Percentiles rank a stretch among this genome's conserved stretches.
These are phyloP conservation scores for Gnaphalium uliginosum DNA, from an alignment of 129 eudicot species.

Conservation along the genomic window DNA sequence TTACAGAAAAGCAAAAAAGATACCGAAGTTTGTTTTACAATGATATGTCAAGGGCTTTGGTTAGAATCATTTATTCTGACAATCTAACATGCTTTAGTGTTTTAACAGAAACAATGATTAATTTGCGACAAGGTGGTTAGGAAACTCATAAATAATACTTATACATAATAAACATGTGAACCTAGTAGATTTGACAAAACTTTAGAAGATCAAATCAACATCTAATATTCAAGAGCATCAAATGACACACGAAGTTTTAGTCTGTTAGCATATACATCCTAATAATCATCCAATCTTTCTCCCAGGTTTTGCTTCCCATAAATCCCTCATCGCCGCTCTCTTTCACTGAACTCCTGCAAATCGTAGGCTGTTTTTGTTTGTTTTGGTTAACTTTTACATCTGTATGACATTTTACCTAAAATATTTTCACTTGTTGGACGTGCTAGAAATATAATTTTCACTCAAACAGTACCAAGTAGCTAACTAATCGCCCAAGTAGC, in stretches of 20 bases:
- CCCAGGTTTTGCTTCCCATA: not conserved
- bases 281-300: not conserved
- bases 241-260: not conserved
- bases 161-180: not conserved
- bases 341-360: not conserved
- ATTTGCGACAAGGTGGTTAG: not conserved
- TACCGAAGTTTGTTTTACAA: not conserved
- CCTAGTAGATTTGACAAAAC: not conserved
- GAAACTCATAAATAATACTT: not conserved
- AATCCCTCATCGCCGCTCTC: not conserved
- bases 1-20: not conserved
- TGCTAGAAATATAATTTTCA: not conserved
- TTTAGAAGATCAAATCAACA: not conserved
- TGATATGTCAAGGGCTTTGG: not conserved
- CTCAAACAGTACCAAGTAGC: not conserved
- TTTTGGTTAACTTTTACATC: slow-evolving; percentile 2
- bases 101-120: not conserved
- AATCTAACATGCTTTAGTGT: not conserved
- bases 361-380: not conserved
- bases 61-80: not conserved
- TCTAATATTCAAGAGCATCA: not conserved
- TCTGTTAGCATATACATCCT: not conserved
- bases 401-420: not conserved
- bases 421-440: not conserved
- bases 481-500: not conserved